Base-by-base conservation (phyloP, 441 rosid genomes). In the Erysimum pusillum region DNA sequence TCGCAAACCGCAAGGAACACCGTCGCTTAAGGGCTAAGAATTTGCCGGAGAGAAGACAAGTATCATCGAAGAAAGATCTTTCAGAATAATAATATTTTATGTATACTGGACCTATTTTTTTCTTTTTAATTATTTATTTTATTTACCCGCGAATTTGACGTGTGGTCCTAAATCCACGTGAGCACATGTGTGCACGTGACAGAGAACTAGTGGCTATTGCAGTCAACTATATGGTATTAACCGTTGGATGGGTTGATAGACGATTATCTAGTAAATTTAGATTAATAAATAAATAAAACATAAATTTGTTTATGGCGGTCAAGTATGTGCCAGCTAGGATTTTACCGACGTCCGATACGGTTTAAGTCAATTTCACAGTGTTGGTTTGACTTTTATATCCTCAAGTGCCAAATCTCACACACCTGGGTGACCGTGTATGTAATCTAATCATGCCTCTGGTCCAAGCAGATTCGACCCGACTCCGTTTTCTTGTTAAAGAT, bases 1-100 rank as follows among this genome's bases (percentile, higher is more conserved):
- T 66, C 62, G 58, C 6, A n/a, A 57, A 15, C 46, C 1, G 63
- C 34, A 59, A 48, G 35, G 63, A 67, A 60, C 42, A 34, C n/a
- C 13, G 59, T 59, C 11, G 81, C 74, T 67, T 58, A 71, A 71
- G 57, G 76, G 73, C 13, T 64, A 64, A 71, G 76, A 42, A 51
- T 35, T 53, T 58, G 12, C 41, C 73, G 69, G 76, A 63, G 48
- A 39, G 12, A 18, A 18, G 76, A 58, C 63, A 11, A 20, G 44
- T 22, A 17, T 66, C 72, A n/a, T 1, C 46, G 14, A 63, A 14
- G 39, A 51, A 48, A 65, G 18, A 64, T 28, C 31, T 63, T 44
- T 12, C 4, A 39, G 7, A n/a, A 52, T 13, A 60, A 35, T 8
- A 9, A 14, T 32, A 41, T 39, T 36, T 13, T 53, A 22, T 3